Evolutionary conservation across 192 early-diverging fungal genomes (phyloP).

Genomic region (Entomortierella lignicola): DNA sequence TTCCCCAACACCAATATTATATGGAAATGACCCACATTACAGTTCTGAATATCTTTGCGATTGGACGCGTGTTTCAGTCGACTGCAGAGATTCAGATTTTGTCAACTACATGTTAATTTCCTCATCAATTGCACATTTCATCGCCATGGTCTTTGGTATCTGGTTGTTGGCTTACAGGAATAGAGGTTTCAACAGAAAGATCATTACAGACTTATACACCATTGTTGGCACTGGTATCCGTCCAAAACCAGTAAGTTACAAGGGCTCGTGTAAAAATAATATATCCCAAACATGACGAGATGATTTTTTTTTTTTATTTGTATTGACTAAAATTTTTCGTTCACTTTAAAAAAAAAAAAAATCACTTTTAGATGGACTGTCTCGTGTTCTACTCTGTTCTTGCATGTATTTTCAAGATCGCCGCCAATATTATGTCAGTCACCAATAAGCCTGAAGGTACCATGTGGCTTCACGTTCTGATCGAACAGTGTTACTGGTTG

Average conservation of each 20-base stretch:
- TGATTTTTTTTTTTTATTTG: neutral
- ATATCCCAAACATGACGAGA: too few relatives aligned
- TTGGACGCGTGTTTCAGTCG: conserved; percentile 22
- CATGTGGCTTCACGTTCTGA: conserved; percentile 30
- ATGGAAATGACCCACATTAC: neutral
- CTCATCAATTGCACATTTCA: conserved; percentile 27
- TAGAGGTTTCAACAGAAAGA: conserved; percentile 36
- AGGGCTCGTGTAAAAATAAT: neutral
- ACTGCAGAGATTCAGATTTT: conserved; percentile 33
- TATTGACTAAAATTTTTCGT: too few relatives aligned
- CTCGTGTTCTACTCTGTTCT: conserved; percentile 31
- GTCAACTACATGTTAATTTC: conserved; percentile 23
- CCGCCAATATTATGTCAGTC: conserved; percentile 15
- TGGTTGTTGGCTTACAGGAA: conserved; percentile 47
- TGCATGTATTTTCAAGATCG: conserved; percentile 28
- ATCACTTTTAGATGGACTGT: conserved; percentile 47
- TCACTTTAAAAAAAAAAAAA: too few relatives aligned
- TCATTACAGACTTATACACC: conserved; percentile 35
- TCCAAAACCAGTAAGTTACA: conserved; percentile 43
- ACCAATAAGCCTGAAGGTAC: neutral
- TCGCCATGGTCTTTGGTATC: conserved; percentile 17
- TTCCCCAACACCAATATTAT: too few relatives aligned
- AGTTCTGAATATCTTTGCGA: conserved; percentile 25
- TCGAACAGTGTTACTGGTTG: conserved; percentile 49
- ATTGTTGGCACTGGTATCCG: conserved; percentile 45